Evolutionary conservation across 257 asterid genomes (phyloP).

Genomic region (Fraxinus anomala): DNA sequence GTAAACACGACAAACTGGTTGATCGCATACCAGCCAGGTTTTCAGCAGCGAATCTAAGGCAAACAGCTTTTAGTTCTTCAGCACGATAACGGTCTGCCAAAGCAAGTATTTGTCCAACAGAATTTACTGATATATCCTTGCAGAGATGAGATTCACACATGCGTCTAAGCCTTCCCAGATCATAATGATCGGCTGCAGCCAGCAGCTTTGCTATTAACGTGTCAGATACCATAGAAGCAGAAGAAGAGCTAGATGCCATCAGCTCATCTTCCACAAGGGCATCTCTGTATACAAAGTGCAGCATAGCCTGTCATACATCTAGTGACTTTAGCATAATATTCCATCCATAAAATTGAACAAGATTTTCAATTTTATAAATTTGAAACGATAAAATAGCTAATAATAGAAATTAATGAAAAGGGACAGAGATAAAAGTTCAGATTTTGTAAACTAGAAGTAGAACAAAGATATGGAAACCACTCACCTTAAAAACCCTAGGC

Average conservation of each 20-base stretch:
- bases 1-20: conserved; percentile 14
- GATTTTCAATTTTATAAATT: conserved; percentile 4
- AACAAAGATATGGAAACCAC: conserved; percentile 18
- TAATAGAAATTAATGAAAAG: conserved; percentile 1
- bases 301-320: conserved; percentile 73
- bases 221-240: conserved; percentile 51
- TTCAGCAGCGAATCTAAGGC: conserved; percentile 94
- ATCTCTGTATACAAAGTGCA: conserved; percentile 89
- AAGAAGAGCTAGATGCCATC: conserved; percentile 60
- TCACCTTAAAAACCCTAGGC: conserved; percentile 86
- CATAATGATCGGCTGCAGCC: conserved; percentile 92
- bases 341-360: conserved; percentile 7
- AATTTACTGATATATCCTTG: conserved; percentile 79
- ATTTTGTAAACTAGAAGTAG: conserved; percentile 8
- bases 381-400: conserved; percentile 6
- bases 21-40: conserved; percentile 74
- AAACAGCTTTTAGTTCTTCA: conserved; percentile 79
- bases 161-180: conserved; percentile 75
- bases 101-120: conserved; percentile 75
- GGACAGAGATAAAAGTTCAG: background rate
- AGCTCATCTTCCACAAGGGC: conserved; percentile 76
- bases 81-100: conserved; percentile 80
- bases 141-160: conserved; percentile 91
- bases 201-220: conserved; percentile 81
- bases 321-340: conserved; percentile 30